Evolutionary conservation across 2,329 filamentous ascomycete species (phyloP), one percentile per base, ranked within the genome.

Genomic region (Neonectria ditissima): DNA sequence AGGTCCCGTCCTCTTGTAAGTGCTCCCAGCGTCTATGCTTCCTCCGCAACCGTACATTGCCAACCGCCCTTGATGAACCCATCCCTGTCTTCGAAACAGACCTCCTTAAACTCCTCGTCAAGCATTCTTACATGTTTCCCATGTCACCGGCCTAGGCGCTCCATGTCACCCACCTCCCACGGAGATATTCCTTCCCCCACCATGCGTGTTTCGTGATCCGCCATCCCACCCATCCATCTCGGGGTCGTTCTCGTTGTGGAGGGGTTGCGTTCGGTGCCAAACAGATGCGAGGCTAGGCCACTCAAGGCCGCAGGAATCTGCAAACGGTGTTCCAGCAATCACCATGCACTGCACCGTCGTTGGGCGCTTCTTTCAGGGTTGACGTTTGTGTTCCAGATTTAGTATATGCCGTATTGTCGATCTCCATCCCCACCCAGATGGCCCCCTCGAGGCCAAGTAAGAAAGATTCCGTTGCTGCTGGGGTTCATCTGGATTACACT

Each of bases 1-100:
- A 71, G 55, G 43, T 63, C 55, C 58, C 50, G 18, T 55, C 30
- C 41, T 32, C 59, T 51, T 22, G 16, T 10, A 22, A 59, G 44
- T 43, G 54, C 55, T 47, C 47, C 55, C 53, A 60, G 70, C 68
- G 70, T 67, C 63, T 62, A 69, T 54, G 57, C 45, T 43, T 68
- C 66, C 58, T 34, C 52, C 26, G 28, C 32, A 24, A 54, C 37
- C n/a, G 13, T 51, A 53, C 37, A 48, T 20, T 52, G 20, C n/a
- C 54, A 39, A 43, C 20, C 28, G 16, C 30, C 39, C 13, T 47
- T 62, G 16, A 54, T 18, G 28, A 44, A 34, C 14, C 41, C 37
- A 57, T 45, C 45, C 54, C 24, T 48, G 55, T 56, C 51, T 45
- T 48, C 18, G 43, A 52, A 39, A 43, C 52, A 26, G 24, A 57